Base-by-base conservation (phyloP, 176 grass and related monocot genomes). In the bread wheat (Triticum aestivum) region DNA sequence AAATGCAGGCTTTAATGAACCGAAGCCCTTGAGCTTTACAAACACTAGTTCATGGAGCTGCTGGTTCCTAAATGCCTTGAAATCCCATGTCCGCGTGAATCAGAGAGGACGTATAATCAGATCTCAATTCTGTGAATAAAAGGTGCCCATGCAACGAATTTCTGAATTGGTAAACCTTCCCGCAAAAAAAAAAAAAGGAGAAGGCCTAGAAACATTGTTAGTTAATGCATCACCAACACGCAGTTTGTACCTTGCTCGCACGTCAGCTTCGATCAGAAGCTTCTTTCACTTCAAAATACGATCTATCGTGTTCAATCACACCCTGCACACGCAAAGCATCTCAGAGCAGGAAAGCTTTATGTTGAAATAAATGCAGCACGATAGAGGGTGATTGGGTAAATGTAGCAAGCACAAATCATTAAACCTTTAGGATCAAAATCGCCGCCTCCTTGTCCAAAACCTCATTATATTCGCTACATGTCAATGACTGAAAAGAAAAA, bases 391-490 rank as follows among this genome's bases (percentile, higher is more conserved):
- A 12, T 21, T 23, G 23, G 70, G n/a, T 41, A 68, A 80, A 32
- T 62, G 21, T 49, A 76, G 32, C n/a, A 87, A 74, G 21, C 3
- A 62, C 0, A 65, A 44, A 83, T 9, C 20, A 68, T 26, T 62
- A 71, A 65, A 95, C 90, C 92, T 91, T 84, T 2, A 96, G 89
- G 81, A 98, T 91, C 81, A 96, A 20, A 81, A 94, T 72, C 11
- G 97, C 92, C 0, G 92, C 93, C 51, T 94, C 86, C 82, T 94
- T 96, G 87, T 96, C 73, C 87, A 98, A 76, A 77, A 96, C 93
- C 62, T 85, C 91, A 41, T 98, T 98, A 51, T 98, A 96, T 91
- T 94, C 97, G 10, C 92, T 52, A 58, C 97, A 98, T 30, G 94
- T 95, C 68, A 91, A 11, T 11, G 88, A 86, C 89, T 98, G 87